Evolutionary conservation across 371 early-diverging fungal species (phyloP).

Genomic region (Catenaria anguillulae): DNA sequence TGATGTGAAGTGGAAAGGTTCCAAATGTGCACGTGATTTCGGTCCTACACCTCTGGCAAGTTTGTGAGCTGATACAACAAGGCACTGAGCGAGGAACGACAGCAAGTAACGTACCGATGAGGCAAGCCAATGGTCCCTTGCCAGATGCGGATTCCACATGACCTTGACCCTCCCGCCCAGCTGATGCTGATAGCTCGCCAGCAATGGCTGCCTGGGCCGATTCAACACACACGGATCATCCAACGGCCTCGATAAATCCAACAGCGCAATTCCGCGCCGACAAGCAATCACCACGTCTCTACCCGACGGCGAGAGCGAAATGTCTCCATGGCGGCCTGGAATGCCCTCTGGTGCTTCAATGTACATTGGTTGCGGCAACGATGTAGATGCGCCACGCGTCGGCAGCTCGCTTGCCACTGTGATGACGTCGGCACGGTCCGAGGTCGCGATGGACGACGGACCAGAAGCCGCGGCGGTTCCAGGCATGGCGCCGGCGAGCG

Average conservation of each 20-base stretch:
- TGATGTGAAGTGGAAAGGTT: background rate
- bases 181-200: background rate
- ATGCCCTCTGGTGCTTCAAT: background rate
- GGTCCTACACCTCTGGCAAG: background rate
- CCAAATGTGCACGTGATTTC: background rate
- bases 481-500: too few species aligned
- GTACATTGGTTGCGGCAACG: too few species aligned
- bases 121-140: conserved; percentile 63
- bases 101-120: conserved; percentile 42
- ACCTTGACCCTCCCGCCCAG: conserved; percentile 64
- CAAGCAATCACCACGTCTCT: background rate
- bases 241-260: background rate
- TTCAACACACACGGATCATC: background rate
- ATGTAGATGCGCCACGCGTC: too few species aligned
- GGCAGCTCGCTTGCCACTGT: too few species aligned
- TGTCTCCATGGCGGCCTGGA: background rate
- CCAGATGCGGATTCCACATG: conserved; percentile 70
- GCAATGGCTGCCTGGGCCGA: background rate
- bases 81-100: background rate
- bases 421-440: too few species aligned
- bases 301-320: background rate
- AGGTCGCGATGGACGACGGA: too few species aligned
- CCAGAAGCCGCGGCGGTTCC: too few species aligned
- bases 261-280: background rate
- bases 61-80: background rate